Conservation (phyloP, 768 basidiomycete genomes). For the Fistulinella prunicolor region DNA sequence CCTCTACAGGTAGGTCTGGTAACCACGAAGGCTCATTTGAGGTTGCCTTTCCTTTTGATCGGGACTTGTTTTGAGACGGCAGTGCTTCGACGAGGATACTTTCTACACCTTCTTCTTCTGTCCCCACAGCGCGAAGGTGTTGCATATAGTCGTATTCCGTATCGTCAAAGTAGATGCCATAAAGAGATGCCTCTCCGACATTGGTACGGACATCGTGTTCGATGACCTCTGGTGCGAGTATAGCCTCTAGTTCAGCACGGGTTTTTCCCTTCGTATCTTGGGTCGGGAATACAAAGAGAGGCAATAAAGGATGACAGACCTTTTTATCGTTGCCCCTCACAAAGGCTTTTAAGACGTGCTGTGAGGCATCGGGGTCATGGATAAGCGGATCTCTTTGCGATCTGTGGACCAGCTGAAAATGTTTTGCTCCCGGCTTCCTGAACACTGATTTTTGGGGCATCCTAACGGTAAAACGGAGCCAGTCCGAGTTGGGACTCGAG, state of each 20-base stretch:
- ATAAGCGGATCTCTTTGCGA: conserved; percentile 95
- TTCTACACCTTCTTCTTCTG: conserved; percentile 78
- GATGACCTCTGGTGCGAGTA: conserved; percentile 48
- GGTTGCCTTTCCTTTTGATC: conserved; percentile 35
- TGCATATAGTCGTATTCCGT: conserved; percentile 98
- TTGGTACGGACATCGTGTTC: conserved; percentile 48
- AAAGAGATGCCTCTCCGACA: conserved; percentile 82
- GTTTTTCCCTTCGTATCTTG: conserved; percentile 64
- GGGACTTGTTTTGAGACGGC: conserved; percentile 34
- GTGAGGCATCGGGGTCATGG: conserved; percentile 85
- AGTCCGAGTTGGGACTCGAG: no score
- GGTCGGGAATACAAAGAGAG: background rate
- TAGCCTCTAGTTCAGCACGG: conserved; percentile 71
- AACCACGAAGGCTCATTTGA: conserved; percentile 40
- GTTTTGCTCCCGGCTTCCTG: conserved; percentile 83
- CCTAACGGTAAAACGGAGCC: no score
- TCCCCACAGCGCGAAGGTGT: conserved; percentile 79
- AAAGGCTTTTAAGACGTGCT: conserved; percentile 86
- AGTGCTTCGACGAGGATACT: conserved; percentile 81
- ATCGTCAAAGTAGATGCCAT: conserved; percentile 94
- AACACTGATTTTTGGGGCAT: conserved; percentile 88
- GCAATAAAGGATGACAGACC: conserved; percentile 32
- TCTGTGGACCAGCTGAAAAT: conserved; percentile 96
- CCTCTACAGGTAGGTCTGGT: conserved; percentile 63
- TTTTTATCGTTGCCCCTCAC: conserved; percentile 71